phyloP scores from a whole-genome alignment of 2,329 filamentous ascomycete genomes.

The Camptophora hylomeconis region DNA sequence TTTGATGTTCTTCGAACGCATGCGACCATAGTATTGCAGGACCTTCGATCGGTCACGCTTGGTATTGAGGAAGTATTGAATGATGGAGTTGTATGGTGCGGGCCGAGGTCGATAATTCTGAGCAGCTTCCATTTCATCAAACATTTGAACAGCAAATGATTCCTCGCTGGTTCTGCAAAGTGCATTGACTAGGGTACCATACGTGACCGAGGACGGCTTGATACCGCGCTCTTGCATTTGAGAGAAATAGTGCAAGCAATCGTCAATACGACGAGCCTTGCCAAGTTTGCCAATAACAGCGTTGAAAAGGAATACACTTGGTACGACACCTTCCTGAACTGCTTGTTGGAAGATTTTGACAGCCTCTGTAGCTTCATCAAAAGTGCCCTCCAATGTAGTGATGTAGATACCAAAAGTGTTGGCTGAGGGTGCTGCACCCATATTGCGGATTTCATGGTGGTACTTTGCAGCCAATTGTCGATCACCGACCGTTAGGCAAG shows the following conservation, averaged over 20 bases:
- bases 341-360: conserved; percentile 95
- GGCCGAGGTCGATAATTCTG: conserved; percentile 97
- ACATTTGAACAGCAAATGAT: conserved; percentile 93
- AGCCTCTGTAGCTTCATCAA: conserved; percentile 92
- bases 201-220: conserved; percentile 92
- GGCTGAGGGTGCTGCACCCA: conserved; percentile 82
- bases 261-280: conserved; percentile 93
- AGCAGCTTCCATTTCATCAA: conserved; percentile 98
- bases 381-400: conserved; percentile 96
- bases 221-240: conserved; percentile 92
- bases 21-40: conserved; percentile 84
- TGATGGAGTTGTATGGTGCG: conserved; percentile 97
- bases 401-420: conserved; percentile 99
- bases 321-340: conserved; percentile 85
- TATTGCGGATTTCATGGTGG: conserved; percentile 80
- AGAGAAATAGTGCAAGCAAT: conserved; percentile 94
- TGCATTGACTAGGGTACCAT: conserved; percentile 95
- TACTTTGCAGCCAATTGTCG: conserved; percentile 71
- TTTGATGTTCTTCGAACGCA: conserved; percentile 73
- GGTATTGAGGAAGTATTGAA: conserved; percentile 97
- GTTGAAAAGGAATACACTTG: conserved; percentile 95
- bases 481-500: conserved; percentile 71
- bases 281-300: conserved; percentile 95
- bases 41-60: conserved; percentile 95
- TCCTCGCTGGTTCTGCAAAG: conserved; percentile 94